A percentile compares a stretch with the other conserved stretches of the same genome.
Conservation (phyloP, 441 rosid species). For the Erysimum cheiri region DNA sequence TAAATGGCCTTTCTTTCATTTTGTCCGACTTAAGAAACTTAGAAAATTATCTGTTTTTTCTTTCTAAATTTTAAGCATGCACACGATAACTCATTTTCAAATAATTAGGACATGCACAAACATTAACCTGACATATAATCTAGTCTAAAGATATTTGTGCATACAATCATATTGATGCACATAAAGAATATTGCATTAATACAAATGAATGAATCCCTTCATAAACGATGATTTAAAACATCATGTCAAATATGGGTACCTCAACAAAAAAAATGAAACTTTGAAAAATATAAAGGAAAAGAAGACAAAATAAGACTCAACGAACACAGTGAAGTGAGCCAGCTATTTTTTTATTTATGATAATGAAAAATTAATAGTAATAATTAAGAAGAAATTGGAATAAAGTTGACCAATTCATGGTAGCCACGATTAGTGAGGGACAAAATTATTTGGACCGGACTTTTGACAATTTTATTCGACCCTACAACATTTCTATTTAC, state of each 20-base stretch:
- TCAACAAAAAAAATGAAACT: neutral
- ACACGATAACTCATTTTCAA: conserved; percentile 4
- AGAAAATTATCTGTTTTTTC: neutral
- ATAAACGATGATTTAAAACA: conserved; percentile 1
- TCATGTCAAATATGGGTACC: conserved; percentile 10
- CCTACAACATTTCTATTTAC: conserved; percentile 42
- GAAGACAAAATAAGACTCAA: conserved; percentile 46
- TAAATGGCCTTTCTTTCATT: conserved; percentile 16
- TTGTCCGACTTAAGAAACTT: conserved; percentile 7
- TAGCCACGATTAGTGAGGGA: conserved; percentile 50
- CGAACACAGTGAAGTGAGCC: conserved; percentile 41
- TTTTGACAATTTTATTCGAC: conserved; percentile 37
- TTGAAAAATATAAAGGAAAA: neutral
- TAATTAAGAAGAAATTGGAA: conserved; percentile 23
- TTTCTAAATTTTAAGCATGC: conserved; percentile 14
- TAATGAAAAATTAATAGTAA: neutral
- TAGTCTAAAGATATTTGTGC: neutral
- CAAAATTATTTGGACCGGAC: conserved; percentile 43
- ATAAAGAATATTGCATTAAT: neutral
- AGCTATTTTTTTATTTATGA: conserved; percentile 10
- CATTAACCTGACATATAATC: too few relatives aligned
- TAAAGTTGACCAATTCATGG: conserved; percentile 41
- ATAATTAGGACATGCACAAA: conserved; percentile 4
- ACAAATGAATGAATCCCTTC: neutral
- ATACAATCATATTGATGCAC: neutral